A percentile compares a stretch with the other conserved stretches of the same genome.
phyloP scores from a whole-genome alignment of 768 basidiomycete species.

The Sarcodon aspratus region DNA sequence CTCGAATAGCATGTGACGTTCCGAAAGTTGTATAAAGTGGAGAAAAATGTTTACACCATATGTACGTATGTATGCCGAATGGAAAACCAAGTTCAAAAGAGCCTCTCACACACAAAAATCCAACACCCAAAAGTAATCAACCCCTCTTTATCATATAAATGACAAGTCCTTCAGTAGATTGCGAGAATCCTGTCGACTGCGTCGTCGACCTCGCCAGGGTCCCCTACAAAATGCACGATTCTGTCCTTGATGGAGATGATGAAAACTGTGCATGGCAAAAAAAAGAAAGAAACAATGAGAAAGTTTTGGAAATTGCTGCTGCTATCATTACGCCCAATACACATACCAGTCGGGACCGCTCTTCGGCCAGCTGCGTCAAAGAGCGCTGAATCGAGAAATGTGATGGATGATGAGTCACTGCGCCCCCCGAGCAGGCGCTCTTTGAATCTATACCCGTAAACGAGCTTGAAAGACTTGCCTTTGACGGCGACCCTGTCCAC shows the following conservation, averaged over 20 bases:
- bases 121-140: too few species aligned
- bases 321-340: not conserved
- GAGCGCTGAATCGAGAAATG: not conserved
- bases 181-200: not conserved
- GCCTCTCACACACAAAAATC: too few species aligned
- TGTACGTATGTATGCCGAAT: too few species aligned
- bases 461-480: slow-evolving; percentile 7
- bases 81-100: too few species aligned
- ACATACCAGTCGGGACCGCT: not conserved
- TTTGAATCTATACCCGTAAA: not conserved
- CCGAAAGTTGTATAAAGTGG: too few species aligned
- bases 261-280: not conserved
- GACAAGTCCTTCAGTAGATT: not conserved
- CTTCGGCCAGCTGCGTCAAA: not conserved
- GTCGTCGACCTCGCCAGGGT: not conserved
- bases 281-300: not conserved
- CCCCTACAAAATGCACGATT: not conserved
- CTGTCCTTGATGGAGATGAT: not conserved
- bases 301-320: not conserved
- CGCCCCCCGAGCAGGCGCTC: not conserved
- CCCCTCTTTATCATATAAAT: too few species aligned
- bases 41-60: too few species aligned
- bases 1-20: too few species aligned
- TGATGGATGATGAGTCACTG: not conserved
- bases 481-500: slow-evolving; percentile 14